phyloP scores from a whole-genome alignment of 2,329 filamentous ascomycete species.

The Apiospora sp. region DNA sequence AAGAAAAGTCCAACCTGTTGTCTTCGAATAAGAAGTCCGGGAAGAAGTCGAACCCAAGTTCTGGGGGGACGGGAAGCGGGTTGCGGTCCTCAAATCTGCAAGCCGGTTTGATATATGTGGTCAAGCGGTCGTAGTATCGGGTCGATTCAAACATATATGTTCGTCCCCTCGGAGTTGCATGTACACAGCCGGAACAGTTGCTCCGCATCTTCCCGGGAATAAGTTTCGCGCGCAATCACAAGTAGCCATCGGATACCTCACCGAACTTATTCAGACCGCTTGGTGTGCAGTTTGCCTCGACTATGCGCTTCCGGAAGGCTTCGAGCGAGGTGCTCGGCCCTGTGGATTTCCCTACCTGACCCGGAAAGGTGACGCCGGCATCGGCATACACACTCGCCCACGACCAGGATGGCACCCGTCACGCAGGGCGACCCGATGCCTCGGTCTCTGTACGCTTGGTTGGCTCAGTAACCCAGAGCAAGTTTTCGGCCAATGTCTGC shows the following conservation, averaged over 20 bases:
- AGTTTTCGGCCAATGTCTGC: background rate
- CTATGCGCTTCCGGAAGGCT: background rate
- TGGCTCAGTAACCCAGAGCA: background rate
- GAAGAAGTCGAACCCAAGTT: background rate
- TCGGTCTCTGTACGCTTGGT: background rate
- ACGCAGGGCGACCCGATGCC: background rate
- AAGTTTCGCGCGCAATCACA: background rate
- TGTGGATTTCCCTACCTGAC: background rate
- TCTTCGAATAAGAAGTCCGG: background rate
- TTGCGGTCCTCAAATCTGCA: background rate
- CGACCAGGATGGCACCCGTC: background rate
- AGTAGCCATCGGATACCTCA: background rate
- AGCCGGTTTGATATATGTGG: no score
- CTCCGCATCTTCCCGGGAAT: background rate
- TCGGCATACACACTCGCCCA: background rate
- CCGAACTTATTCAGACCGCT: background rate
- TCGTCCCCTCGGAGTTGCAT: background rate
- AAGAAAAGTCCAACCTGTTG: background rate
- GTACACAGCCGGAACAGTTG: background rate
- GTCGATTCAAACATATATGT: background rate
- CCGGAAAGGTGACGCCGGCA: background rate
- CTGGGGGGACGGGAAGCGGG: background rate
- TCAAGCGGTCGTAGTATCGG: no score
- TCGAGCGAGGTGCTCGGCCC: background rate
- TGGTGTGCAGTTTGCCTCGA: background rate